These are phyloP conservation scores for Knoxdaviesia proteae DNA, from an alignment of 2,329 filamentous ascomycete genomes.

Conservation along the genomic window DNA sequence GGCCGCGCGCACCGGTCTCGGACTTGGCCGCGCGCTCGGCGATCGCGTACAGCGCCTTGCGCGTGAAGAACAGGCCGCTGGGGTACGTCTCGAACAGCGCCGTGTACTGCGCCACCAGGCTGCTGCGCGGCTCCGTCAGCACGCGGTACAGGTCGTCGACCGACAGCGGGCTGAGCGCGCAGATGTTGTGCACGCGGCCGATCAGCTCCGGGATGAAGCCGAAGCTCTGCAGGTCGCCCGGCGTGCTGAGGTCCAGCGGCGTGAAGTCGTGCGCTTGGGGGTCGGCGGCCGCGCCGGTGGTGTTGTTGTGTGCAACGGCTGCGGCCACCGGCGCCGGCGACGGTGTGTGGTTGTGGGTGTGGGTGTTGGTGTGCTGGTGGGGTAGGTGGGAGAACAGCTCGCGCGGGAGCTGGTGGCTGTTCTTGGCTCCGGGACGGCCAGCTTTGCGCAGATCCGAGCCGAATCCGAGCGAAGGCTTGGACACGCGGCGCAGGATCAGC, in stretches of 20 bases:
- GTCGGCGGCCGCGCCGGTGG: slow-evolving; percentile 11
- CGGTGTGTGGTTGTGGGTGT: slow-evolving; percentile 20
- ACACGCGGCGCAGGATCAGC: slow-evolving; percentile 66
- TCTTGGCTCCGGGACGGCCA: slow-evolving; percentile 19
- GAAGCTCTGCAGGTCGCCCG: slow-evolving; percentile 60
- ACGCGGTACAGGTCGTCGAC: slow-evolving; percentile 56
- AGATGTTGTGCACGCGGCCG: slow-evolving; percentile 80
- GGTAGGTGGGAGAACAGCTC: slow-evolving; percentile 36
- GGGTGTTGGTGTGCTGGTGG: slow-evolving; percentile 19
- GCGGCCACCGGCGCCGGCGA: neutral
- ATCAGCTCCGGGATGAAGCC: slow-evolving; percentile 92
- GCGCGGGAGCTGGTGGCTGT: slow-evolving; percentile 38
- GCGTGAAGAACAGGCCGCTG: slow-evolving; percentile 67
- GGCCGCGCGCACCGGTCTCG: slow-evolving; percentile 55
- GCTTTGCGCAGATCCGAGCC: slow-evolving; percentile 50
- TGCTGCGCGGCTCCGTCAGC: slow-evolving; percentile 80
- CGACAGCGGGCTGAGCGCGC: slow-evolving; percentile 59
- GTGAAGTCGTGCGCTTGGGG: slow-evolving; percentile 17
- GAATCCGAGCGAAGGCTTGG: slow-evolving; percentile 74
- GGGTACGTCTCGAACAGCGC: slow-evolving; percentile 66
- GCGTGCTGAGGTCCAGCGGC: slow-evolving; percentile 50
- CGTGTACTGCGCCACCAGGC: slow-evolving; percentile 70
- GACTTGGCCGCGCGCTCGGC: slow-evolving; percentile 42
- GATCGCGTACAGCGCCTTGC: slow-evolving; percentile 58
- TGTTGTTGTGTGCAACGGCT: slow-evolving; percentile 23